A percentile compares a stretch with the other conserved stretches of the same genome.
Conservation (phyloP, 2,329 filamentous ascomycete genomes). For the Cladosporium sp. region DNA sequence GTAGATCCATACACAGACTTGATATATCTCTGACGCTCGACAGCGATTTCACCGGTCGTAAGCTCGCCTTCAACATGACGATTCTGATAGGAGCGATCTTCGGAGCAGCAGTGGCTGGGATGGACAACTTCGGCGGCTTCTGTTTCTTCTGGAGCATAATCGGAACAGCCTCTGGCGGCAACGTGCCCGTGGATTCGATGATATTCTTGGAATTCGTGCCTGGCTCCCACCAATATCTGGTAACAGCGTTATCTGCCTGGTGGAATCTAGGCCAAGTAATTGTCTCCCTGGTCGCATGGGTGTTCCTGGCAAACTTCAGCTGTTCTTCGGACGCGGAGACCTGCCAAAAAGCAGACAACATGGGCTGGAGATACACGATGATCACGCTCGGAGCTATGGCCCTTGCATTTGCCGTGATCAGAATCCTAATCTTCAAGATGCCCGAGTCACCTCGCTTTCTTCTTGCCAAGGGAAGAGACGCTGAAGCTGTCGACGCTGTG, state of each 20-base stretch:
- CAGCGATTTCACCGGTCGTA: constrained; percentile 70
- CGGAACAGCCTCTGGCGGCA: constrained; percentile 64
- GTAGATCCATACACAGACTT: too few species aligned
- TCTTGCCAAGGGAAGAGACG: constrained; percentile 50
- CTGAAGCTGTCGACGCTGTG: constrained; percentile 46
- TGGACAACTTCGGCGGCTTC: constrained; percentile 18
- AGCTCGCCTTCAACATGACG: constrained; percentile 73
- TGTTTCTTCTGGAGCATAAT: constrained; percentile 30
- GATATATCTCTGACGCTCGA: too few species aligned
- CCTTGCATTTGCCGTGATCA: constrained; percentile 45
- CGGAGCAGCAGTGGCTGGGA: constrained; percentile 16
- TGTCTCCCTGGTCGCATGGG: constrained; percentile 69
- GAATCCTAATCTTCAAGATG: constrained; percentile 52
- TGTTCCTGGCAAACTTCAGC: constrained; percentile 66
- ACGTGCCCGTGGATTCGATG: constrained; percentile 71
- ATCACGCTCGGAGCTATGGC: constrained; percentile 40
- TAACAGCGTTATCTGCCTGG: constrained; percentile 75
- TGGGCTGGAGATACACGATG: constrained; percentile 43
- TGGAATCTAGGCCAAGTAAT: constrained; percentile 77
- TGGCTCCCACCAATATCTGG: constrained; percentile 64
- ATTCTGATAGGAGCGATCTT: constrained; percentile 57
- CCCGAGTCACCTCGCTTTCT: constrained; percentile 59
- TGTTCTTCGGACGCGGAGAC: constrained; percentile 35
- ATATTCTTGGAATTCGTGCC: constrained; percentile 80
- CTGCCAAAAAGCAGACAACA: constrained; percentile 36